Percentiles rank a stretch among this genome's conserved stretches.
Evolutionary conservation across 495 filamentous ascomycete species (phyloP).

Genomic region (Tetracladium setigerum): DNA sequence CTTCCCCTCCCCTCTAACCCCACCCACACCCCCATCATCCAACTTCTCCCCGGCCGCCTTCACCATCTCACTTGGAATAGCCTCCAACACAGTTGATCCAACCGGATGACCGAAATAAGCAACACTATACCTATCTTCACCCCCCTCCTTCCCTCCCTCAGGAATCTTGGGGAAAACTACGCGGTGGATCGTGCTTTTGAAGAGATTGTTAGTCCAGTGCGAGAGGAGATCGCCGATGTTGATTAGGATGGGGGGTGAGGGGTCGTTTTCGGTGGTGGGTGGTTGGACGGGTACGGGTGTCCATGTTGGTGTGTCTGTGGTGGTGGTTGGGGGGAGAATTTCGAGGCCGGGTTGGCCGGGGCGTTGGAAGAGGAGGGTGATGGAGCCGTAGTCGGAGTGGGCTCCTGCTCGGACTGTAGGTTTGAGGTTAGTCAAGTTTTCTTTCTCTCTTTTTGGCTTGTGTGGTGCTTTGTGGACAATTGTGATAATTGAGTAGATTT

Average conservation of each 20-base stretch:
- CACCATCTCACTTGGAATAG: conserved; percentile 66
- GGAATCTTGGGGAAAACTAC: conserved; percentile 79
- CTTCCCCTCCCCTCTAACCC: conserved; percentile 26
- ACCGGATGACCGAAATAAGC: conserved; percentile 90
- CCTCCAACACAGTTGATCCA: conserved; percentile 56
- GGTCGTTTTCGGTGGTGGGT: conserved; percentile 40
- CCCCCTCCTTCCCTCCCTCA: conserved; percentile 26
- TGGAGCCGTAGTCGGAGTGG: conserved; percentile 83
- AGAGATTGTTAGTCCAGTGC: conserved; percentile 84
- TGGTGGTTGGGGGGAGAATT: conserved; percentile 51
- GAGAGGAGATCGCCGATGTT: conserved; percentile 89
- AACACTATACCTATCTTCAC: conserved; percentile 76
- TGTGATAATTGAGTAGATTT: too few relatives aligned
- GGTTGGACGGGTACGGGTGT: conserved; percentile 54
- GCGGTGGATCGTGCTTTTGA: conserved; percentile 80
- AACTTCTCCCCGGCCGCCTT: conserved; percentile 8
- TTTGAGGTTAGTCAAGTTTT: conserved; percentile 25
- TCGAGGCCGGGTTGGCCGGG: conserved; percentile 80
- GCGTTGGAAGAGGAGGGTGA: conserved; percentile 84
- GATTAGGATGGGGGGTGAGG: conserved; percentile 71
- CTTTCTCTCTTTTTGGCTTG: too few relatives aligned
- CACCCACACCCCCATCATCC: conserved; percentile 25
- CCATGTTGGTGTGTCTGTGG: conserved; percentile 31
- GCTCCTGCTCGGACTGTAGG: conserved; percentile 61
- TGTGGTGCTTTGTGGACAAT: too few relatives aligned